Percentiles rank a stretch among this genome's conserved stretches.
These are phyloP conservation scores for Wolfiporia cocos DNA, from an alignment of 1,284 basidiomycete genomes.

Conservation along the genomic window DNA sequence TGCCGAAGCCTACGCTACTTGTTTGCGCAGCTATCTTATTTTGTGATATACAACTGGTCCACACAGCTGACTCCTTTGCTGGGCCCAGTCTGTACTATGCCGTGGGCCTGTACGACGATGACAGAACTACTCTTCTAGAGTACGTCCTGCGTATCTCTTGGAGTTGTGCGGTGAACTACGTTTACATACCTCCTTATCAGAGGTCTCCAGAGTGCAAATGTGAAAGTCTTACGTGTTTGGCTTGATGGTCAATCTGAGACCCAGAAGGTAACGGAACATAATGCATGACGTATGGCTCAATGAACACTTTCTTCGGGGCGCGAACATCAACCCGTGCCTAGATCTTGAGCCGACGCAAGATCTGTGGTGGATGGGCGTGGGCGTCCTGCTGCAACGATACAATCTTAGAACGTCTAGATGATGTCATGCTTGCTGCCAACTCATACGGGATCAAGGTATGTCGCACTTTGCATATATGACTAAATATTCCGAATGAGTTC, in stretches of 20 bases:
- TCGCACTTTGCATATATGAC: background rate
- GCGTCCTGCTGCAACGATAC: conserved; percentile 33
- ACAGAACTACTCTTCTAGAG: conserved; percentile 22
- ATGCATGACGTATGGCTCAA: too few species aligned
- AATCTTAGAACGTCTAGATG: conserved; percentile 31
- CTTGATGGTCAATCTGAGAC: conserved; percentile 24
- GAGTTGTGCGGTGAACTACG: too few species aligned
- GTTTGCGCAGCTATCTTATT: background rate
- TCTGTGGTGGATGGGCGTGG: conserved; percentile 24
- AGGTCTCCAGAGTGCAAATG: conserved; percentile 25
- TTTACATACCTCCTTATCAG: too few species aligned
- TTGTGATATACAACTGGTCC: conserved; percentile 1
- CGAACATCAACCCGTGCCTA: conserved; percentile 22
- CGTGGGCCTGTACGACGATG: conserved; percentile 20
- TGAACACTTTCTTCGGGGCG: too few species aligned
- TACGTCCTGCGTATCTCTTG: conserved; percentile 12
- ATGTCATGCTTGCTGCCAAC: conserved; percentile 32
- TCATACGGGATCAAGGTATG: conserved; percentile 29
- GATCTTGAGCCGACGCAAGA: conserved; percentile 28
- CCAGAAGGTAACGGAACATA: conserved; percentile 17
- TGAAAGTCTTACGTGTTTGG: conserved; percentile 30
- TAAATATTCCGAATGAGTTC: too few species aligned
- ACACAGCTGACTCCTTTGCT: conserved; percentile 25
- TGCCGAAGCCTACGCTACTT: too few species aligned
- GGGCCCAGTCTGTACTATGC: conserved; percentile 29